Evolutionary conservation across 192 early-diverging fungal species (phyloP).

Genomic region (Lobulomyces angularis): DNA sequence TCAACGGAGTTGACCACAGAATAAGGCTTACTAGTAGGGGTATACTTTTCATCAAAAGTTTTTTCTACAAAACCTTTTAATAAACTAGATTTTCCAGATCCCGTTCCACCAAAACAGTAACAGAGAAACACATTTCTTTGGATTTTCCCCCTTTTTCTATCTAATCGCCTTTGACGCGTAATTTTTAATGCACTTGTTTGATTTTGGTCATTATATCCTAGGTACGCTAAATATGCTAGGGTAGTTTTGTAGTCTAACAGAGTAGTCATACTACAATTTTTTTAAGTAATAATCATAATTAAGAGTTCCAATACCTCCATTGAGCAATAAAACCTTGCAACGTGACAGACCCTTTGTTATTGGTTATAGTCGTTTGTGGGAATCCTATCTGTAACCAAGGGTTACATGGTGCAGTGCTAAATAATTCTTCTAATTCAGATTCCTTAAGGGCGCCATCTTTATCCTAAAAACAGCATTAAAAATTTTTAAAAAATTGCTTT

Average conservation of each 20-base stretch:
- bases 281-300: neutral
- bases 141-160: conserved; percentile 68
- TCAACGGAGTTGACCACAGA: conserved; percentile 91
- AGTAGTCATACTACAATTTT: conserved; percentile 76
- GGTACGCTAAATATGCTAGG: conserved; percentile 87
- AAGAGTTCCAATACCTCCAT: conserved; percentile 65
- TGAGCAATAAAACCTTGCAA: conserved; percentile 96
- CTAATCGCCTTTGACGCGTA: conserved; percentile 50
- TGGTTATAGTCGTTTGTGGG: conserved; percentile 81
- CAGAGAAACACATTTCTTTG: conserved; percentile 84
- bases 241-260: conserved; percentile 80
- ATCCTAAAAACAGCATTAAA: conserved; percentile 41
- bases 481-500: neutral
- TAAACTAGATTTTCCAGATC: conserved; percentile 69
- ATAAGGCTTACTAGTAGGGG: conserved; percentile 61
- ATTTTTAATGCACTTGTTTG: conserved; percentile 77
- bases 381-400: conserved; percentile 87
- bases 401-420: conserved; percentile 77
- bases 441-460: conserved; percentile 89
- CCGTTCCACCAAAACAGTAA: conserved; percentile 89
- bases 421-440: conserved; percentile 71
- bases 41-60: conserved; percentile 60
- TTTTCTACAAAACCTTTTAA: conserved; percentile 77
- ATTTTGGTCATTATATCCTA: conserved; percentile 89
- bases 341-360: conserved; percentile 73